Evolutionary conservation across 2,329 filamentous ascomycete species (phyloP).

Genomic region (Cladosporium sp.): DNA sequence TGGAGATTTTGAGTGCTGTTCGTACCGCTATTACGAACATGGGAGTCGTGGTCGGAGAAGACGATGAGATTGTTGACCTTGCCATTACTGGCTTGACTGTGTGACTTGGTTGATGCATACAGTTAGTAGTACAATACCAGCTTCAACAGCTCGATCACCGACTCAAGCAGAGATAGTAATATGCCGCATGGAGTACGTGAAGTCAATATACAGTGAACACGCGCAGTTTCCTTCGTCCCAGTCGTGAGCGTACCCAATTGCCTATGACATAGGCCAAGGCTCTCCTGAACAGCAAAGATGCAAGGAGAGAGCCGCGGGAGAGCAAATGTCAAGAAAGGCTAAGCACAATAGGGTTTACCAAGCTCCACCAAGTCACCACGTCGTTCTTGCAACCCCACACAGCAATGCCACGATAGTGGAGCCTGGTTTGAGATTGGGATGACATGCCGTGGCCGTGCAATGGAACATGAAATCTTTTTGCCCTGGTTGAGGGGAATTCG

Average conservation of each 20-base stretch:
- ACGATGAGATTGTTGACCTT: constrained; percentile 1
- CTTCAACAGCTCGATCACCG: background rate
- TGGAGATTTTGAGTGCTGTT: background rate
- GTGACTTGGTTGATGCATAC: background rate
- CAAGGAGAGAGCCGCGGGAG: background rate
- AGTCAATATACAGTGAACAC: background rate
- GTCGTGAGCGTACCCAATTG: background rate
- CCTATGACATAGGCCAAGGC: constrained; percentile 7
- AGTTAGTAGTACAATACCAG: background rate
- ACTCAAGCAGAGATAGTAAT: too few relatives aligned
- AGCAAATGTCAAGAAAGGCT: constrained; percentile 6
- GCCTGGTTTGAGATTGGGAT: background rate
- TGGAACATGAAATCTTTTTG: background rate
- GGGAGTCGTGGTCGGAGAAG: background rate
- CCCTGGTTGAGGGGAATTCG: background rate
- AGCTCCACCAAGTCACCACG: background rate
- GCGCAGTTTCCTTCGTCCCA: background rate
- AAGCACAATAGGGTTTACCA: background rate
- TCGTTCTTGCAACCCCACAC: constrained; percentile 1
- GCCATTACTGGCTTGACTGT: background rate
- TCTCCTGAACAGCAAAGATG: constrained; percentile 3
- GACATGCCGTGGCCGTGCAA: constrained; percentile 11
- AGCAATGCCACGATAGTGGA: constrained; percentile 11
- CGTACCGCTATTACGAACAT: background rate
- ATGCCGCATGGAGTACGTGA: background rate